These are phyloP conservation scores for Termitomyces sp. DNA, from an alignment of 768 basidiomycete species.

Conservation along the genomic window DNA sequence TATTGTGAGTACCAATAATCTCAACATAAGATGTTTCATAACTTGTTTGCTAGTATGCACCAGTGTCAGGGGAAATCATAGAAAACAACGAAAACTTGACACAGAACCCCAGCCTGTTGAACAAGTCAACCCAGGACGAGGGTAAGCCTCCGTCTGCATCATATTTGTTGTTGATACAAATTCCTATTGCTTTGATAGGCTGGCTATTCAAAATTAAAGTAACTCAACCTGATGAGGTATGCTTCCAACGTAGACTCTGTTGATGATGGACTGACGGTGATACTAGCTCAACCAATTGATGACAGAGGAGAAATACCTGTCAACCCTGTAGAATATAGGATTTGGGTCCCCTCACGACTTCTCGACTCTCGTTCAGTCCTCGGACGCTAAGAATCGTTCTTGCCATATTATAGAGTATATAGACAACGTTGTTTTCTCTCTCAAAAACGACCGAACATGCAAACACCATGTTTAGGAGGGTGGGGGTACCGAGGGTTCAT, in stretches of 20 bases:
- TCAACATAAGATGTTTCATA: slow-evolving; percentile 6
- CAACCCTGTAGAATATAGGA: slow-evolving; percentile 30
- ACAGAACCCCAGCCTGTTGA: slow-evolving; percentile 73
- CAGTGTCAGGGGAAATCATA: slow-evolving; percentile 80
- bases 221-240: slow-evolving; percentile 72
- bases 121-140: slow-evolving; percentile 81
- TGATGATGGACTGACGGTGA: slow-evolving; percentile 1
- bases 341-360: neutral
- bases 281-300: slow-evolving; percentile 67
- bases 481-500: slow-evolving; percentile 52
- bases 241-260: slow-evolving; percentile 9
- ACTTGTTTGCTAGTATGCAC: slow-evolving; percentile 66
- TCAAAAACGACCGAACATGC: neutral
- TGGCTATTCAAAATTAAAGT: slow-evolving; percentile 96
- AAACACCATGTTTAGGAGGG: slow-evolving; percentile 17
- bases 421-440: slow-evolving; percentile 4
- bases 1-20: slow-evolving; percentile 48
- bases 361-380: neutral
- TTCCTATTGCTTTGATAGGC: slow-evolving; percentile 43
- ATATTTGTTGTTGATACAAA: neutral
- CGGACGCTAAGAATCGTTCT: neutral
- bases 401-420: slow-evolving; percentile 3
- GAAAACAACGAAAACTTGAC: slow-evolving; percentile 75
- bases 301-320: slow-evolving; percentile 70
- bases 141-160: slow-evolving; percentile 60